phyloP scores from a whole-genome alignment of 108 stramenopile genomes.

The Thalassiosira profunda region DNA sequence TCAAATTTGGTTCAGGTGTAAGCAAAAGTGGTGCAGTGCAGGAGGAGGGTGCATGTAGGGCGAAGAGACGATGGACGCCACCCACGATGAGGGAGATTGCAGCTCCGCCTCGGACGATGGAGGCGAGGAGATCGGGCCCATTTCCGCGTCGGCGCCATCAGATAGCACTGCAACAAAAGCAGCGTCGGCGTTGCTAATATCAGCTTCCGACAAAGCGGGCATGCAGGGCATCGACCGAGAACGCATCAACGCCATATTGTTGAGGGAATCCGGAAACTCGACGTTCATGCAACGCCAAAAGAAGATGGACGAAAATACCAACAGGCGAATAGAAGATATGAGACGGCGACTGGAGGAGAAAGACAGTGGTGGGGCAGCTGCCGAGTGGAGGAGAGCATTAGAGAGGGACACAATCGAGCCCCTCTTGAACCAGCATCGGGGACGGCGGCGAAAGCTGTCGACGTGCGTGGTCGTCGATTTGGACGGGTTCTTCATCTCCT shows the following conservation, averaged over 20 bases:
- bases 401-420: constrained; percentile 18
- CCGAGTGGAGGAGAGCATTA: constrained; percentile 41
- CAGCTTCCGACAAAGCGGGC: constrained; percentile 83
- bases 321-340: constrained; percentile 57
- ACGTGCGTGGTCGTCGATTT: constrained; percentile 94
- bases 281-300: constrained; percentile 75
- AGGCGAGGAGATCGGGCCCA: too few species aligned
- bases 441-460: constrained; percentile 40
- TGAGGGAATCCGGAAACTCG: constrained; percentile 78
- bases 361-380: constrained; percentile 7
- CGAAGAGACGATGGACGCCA: too few species aligned
- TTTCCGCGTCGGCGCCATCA: too few species aligned
- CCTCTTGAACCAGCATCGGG: constrained; percentile 11
- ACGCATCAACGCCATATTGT: constrained; percentile 75
- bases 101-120: too few species aligned
- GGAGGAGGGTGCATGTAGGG: too few species aligned
- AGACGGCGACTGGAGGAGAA: constrained; percentile 33
- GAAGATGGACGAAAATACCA: constrained; percentile 64
- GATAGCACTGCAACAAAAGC: constrained; percentile 12
- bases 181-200: constrained; percentile 76
- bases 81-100: too few species aligned
- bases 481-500: constrained; percentile 95
- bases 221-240: constrained; percentile 86
- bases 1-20: too few species aligned
- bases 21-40: too few species aligned